These are phyloP conservation scores for Poteriospumella lacustris DNA, from an alignment of 108 stramenopile genomes.

Conservation along the genomic window DNA sequence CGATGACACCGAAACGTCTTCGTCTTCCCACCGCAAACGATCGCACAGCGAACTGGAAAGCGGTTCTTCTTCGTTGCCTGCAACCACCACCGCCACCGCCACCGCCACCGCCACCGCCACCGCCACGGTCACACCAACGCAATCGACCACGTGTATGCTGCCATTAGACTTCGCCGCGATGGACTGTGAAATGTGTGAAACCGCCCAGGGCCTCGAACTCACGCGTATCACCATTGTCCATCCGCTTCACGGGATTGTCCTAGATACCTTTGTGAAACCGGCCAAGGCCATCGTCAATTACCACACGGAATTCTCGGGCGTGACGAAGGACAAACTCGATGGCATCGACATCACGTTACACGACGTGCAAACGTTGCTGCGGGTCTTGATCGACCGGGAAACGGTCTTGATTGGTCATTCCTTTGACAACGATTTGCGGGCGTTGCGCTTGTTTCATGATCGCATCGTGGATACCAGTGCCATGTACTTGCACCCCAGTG, in stretches of 20 bases:
- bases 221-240: conserved; percentile 11
- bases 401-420: conserved; percentile 23
- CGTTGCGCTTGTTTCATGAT: not conserved
- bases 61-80: too few species aligned
- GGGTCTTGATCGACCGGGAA: not conserved
- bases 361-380: conserved; percentile 12
- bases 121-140: too few species aligned
- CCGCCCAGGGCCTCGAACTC: conserved; percentile 5
- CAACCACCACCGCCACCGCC: too few species aligned
- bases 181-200: conserved; percentile 27
- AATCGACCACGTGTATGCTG: too few species aligned
- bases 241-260: conserved; percentile 10
- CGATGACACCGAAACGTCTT: too few species aligned
- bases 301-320: conserved; percentile 22
- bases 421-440: conserved; percentile 7
- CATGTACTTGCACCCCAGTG: not conserved
- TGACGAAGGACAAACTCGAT: conserved; percentile 1
- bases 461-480: not conserved
- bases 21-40: too few species aligned
- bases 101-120: too few species aligned
- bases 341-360: not conserved
- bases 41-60: too few species aligned
- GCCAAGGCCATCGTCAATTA: not conserved
- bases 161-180: not conserved
- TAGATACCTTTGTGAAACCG: conserved; percentile 22